phyloP scores from a whole-genome alignment of 768 basidiomycete genomes.

The Saitozyma podzolica region DNA sequence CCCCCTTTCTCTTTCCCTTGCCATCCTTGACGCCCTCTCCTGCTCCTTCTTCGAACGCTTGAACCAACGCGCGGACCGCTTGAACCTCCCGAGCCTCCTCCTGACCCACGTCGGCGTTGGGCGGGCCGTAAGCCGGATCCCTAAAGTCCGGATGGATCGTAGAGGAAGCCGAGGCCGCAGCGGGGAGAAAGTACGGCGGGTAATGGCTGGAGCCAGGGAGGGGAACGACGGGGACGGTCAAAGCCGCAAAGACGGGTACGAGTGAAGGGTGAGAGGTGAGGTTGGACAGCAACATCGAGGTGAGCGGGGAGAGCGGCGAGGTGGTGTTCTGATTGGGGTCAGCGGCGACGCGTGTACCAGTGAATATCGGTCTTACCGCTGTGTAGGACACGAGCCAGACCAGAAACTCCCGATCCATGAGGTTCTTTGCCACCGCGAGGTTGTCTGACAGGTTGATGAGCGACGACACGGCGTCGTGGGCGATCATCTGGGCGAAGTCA shows the following conservation, averaged over 20 bases:
- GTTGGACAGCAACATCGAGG: conserved; percentile 97
- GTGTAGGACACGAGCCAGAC: conserved; percentile 85
- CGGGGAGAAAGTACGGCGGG: conserved; percentile 67
- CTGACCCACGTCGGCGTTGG: conserved; percentile 44
- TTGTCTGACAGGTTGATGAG: conserved; percentile 91
- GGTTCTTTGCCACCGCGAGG: conserved; percentile 63
- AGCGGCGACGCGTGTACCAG: conserved; percentile 8
- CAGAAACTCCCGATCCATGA: conserved; percentile 73
- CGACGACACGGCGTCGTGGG: conserved; percentile 92
- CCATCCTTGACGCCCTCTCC: conserved; percentile 59
- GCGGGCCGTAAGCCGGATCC: conserved; percentile 58
- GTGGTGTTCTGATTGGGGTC: conserved; percentile 70
- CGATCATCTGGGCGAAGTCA: conserved; percentile 63
- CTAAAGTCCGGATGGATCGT: conserved; percentile 64
- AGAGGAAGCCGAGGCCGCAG: conserved; percentile 78
- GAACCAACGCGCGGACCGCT: conserved; percentile 79
- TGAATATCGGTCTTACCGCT: conserved; percentile 62
- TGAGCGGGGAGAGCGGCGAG: conserved; percentile 86
- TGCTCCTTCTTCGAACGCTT: conserved; percentile 81
- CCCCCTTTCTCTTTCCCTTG: conserved; percentile 64
- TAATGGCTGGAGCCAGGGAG: conserved; percentile 43
- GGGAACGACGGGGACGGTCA: conserved; percentile 64
- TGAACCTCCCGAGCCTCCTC: conserved; percentile 55
- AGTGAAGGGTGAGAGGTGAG: conserved; percentile 72
- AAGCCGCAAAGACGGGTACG: conserved; percentile 64